Evolutionary conservation across 352 stramenopile genomes (phyloP).

Genomic region (Globisporangium mamillatum): DNA sequence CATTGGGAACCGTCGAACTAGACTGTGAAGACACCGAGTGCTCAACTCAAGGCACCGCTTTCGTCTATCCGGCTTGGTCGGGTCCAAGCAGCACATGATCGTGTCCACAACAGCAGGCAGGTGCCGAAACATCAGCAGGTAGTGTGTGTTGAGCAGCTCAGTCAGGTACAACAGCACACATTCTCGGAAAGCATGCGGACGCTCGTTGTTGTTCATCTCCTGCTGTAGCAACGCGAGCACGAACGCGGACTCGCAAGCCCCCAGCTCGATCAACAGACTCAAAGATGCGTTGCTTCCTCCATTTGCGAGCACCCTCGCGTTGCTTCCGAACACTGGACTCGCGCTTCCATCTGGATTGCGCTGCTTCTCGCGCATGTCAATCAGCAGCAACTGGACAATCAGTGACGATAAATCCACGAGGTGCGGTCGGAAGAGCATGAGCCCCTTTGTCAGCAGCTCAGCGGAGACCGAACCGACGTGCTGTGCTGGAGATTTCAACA

Average conservation of each 20-base stretch:
- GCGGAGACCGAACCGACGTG: constrained; percentile 66
- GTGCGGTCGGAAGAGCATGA: constrained; percentile 83
- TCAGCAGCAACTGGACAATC: constrained; percentile 66
- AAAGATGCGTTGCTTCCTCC: constrained; percentile 70
- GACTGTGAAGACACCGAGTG: constrained; percentile 74
- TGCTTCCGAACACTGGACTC: constrained; percentile 41
- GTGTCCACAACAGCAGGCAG: constrained; percentile 81
- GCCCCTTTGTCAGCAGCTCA: constrained; percentile 74
- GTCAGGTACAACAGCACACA: constrained; percentile 77
- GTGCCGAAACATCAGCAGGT: constrained; percentile 82
- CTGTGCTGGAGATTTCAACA: constrained; percentile 52
- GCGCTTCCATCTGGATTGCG: constrained; percentile 28
- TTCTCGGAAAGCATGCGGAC: constrained; percentile 62
- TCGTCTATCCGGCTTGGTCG: constrained; percentile 76
- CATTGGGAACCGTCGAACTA: constrained; percentile 85
- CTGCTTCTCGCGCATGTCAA: constrained; percentile 74
- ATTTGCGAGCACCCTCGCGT: constrained; percentile 40
- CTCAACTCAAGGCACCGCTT: constrained; percentile 76
- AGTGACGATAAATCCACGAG: constrained; percentile 77
- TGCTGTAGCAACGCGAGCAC: constrained; percentile 74
- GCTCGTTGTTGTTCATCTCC: constrained; percentile 80
- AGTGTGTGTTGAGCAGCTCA: constrained; percentile 81
- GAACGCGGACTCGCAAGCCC: constrained; percentile 75
- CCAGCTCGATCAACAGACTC: constrained; percentile 75
- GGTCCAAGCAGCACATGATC: constrained; percentile 82